Percentiles rank a stretch among this genome's conserved stretches.
phyloP scores from a whole-genome alignment of 176 grass and related monocot species.

The Avena atlantica region DNA sequence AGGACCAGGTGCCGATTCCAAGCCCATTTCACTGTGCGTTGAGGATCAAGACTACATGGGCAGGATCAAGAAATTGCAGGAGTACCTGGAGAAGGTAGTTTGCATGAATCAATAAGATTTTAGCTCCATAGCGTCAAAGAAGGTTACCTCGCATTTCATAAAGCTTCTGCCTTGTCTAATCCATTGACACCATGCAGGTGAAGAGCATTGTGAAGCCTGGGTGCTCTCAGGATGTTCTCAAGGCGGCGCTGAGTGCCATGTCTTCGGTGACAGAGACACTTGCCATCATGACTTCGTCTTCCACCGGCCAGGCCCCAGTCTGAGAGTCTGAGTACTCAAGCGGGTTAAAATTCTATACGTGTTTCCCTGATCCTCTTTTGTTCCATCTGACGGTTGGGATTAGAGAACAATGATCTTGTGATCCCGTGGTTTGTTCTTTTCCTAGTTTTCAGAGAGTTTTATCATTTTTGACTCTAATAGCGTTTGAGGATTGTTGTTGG shows the following conservation, averaged over 20 bases:
- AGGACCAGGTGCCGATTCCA: constrained; percentile 80
- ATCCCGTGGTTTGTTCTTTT: constrained; percentile 24
- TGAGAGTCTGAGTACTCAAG: constrained; percentile 32
- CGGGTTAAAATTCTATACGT: not conserved
- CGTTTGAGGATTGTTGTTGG: not conserved
- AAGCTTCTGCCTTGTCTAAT: constrained; percentile 8
- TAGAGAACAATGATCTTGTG: constrained; percentile 23
- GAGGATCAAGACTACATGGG: constrained; percentile 99
- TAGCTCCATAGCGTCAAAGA: not conserved
- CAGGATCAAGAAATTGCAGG: constrained; percentile 91
- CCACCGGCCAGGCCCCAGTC: constrained; percentile 42
- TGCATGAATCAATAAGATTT: constrained; percentile 3
- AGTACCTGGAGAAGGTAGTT: constrained; percentile 90
- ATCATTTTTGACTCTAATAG: constrained; percentile 43
- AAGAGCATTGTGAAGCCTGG: constrained; percentile 97
- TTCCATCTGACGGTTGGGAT: constrained; percentile 12
- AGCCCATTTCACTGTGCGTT: constrained; percentile 78
- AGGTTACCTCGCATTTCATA: not conserved
- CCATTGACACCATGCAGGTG: constrained; percentile 51
- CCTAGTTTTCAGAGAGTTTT: constrained; percentile 26
- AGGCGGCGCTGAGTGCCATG: constrained; percentile 85
- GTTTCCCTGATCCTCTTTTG: constrained; percentile 12
- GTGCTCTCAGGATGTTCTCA: constrained; percentile 93
- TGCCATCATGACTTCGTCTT: constrained; percentile 76
- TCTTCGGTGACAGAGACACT: constrained; percentile 87